Percentiles rank a stretch among this genome's conserved stretches.
Evolutionary conservation across 2,329 filamentous ascomycete genomes (phyloP).

Genomic region (Fonsecaea multimorphosa): DNA sequence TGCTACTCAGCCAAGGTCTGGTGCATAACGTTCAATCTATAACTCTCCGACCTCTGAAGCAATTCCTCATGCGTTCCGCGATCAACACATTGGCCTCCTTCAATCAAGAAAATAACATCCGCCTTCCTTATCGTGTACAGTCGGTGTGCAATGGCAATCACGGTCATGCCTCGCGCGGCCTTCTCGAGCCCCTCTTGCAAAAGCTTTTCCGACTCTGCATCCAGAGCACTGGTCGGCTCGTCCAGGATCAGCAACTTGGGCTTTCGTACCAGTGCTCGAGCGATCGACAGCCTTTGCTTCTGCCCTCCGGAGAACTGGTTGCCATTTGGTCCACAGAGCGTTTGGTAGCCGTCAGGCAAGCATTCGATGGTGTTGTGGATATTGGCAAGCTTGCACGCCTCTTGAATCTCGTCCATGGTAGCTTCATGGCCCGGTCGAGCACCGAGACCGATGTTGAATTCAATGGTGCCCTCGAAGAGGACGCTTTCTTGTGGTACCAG

Average conservation of each 20-base stretch:
- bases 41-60: constrained; percentile 71
- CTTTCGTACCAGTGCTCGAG: constrained; percentile 61
- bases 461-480: constrained; percentile 86
- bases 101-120: constrained; percentile 77
- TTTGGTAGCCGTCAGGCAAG: constrained; percentile 59
- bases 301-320: constrained; percentile 64
- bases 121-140: constrained; percentile 59
- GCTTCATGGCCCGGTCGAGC: constrained; percentile 62
- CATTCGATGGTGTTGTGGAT: constrained; percentile 58
- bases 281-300: constrained; percentile 64
- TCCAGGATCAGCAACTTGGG: constrained; percentile 65
- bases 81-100: constrained; percentile 77
- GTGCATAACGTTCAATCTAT: constrained; percentile 50
- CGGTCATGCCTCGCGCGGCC: constrained; percentile 60
- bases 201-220: constrained; percentile 59
- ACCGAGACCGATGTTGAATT: constrained; percentile 86
- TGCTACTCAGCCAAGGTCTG: constrained; percentile 23
- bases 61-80: constrained; percentile 77
- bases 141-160: constrained; percentile 52
- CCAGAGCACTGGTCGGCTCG: constrained; percentile 66
- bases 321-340: constrained; percentile 61
- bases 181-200: constrained; percentile 52
- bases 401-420: constrained; percentile 72
- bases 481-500: constrained; percentile 94
- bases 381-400: constrained; percentile 70